Base-by-base conservation (phyloP, 2,329 filamentous ascomycete genomes). In the Gyromitra esculenta region DNA sequence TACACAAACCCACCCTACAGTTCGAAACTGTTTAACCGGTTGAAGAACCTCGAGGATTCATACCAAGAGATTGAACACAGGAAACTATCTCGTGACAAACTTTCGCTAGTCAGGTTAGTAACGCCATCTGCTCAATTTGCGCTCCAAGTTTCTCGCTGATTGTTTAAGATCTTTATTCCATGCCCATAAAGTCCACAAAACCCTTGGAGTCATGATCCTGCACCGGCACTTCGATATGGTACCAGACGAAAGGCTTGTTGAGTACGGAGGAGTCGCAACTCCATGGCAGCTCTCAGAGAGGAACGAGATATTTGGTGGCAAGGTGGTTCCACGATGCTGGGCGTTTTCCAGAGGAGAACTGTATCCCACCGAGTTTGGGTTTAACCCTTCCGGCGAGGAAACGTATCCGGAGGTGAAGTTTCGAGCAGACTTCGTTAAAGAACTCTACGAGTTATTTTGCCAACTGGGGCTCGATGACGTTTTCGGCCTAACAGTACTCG, bases 351-450 rank as follows among this genome's bases (percentile, higher is more conserved):
- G 43, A 15, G 71, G 77, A 37, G 60, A 78, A n/a, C 37, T 79
- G n/a, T 69, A 77, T 25, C 78, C 78, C 18, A 79, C 63, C 45
- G 78, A 79, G 54, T 79, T 79, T 62, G 67, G 73, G 1, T 79
- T 78, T 21, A 76, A 79, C 35, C 67, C 76, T 54, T 50, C 56
- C n/a, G 48, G 54, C 41, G 50, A 65, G 41, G 59, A 43, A 8
- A 73, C 65, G n/a, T 77, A 72, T 50, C 60, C 62, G 18, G 64
- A 66, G 41, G 35, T 75, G 37, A 21, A 6, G 35, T 79, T 79
- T 48, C 39, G 25, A 11, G 15, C 31, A 3, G 78, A 67, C 15
- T 79, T 79, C 43, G 70, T 79, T 25, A 39, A 15, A 35, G 78
- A 77, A 31, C 56, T 79, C 31, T 43, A 75, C 11, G 70, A 50